Evolutionary conservation across 2,329 filamentous ascomycete genomes (phyloP), one percentile per base, ranked within the genome.

Genomic region (Fusarium albidum): DNA sequence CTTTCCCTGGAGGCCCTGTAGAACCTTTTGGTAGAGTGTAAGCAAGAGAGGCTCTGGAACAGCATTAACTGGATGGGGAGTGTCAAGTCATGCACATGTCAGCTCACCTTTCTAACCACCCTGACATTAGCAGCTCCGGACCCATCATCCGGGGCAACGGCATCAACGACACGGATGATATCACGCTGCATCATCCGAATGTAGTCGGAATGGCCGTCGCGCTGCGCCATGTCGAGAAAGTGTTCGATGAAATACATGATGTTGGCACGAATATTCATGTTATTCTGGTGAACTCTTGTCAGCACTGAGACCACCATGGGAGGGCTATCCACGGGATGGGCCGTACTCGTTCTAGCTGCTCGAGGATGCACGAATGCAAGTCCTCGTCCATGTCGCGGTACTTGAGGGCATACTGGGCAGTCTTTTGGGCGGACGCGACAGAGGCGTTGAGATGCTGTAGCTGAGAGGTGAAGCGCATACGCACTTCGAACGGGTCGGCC

Each of bases 221-320:
- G 89, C 58, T 85, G 82, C 17, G 92, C 90, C 75, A 92, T 82
- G 70, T 98, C 94, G 70, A 96, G 90, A 64, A 99, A 91, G 65
- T 94, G 90, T 69, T 98, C 94, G 69, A 99, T 89, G 75, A 99
- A 99, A 76, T 96, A 99, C 90, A 99, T 96, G 73, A 99, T 98
- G 72, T 99, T 99, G 53, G 95, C 96, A 55, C 94, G 84, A 44
- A 89, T 96, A 75, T 99, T 99, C 90, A 99, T 96, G 63, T 91
- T 94, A 64, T 91, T 96, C 84, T 93, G 41, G 27, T 26, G 9
- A 21, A 48, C 53, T n/a, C 21, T 18, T 10, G 38, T 64, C 29
- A 62, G 63, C 12, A 29, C 32, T 35, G 29, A 28, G 15, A 39
- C 18, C 37, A 40, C 25, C 40, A 12, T 29, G 18, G 41, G n/a